Base-by-base conservation (phyloP, 768 basidiomycete species). In the Phaeotremella fagi region DNA sequence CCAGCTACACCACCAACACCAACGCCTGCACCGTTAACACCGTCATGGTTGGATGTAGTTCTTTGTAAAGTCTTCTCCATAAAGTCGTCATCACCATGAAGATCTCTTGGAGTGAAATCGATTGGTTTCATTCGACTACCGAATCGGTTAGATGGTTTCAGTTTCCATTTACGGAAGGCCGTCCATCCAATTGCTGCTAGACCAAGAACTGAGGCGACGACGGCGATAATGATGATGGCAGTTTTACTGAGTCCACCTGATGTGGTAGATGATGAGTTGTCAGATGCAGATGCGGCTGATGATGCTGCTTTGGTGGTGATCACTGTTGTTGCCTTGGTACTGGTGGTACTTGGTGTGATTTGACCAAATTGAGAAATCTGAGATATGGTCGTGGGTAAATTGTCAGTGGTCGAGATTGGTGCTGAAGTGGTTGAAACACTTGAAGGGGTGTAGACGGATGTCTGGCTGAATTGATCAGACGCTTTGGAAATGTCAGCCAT, bases 131-230 rank as follows among this genome's bases (percentile, higher is more conserved):
- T 61, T 24, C 60, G 63, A 47, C 54, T 48, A 46, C 67, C 66
- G 50, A 74, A 74, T 41, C 64, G 46, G 42, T 60, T 63, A 23
- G 55, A 64, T 16, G 72, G 72, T 22, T 54, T 46, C 27, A 74
- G 48, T 51, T 74, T 74, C 57, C 57, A 68, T 41, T 68, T 71
- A 38, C 72, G 54, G 58, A 74, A 70, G 23, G 61, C 44, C 1
- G 70, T 71, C 60, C 64, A 74, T 7, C 61, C 59, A 15, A 60
- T 56, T 14, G 57, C 63, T 1, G 57, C 63, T 0, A 61, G 51
- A 31, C 63, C 66, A 22, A 70, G 60, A 3, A 74, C 63, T n/a
- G 57, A 52, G 12, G 64, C 66, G 3, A 70, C 70, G 3, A 73
- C 72, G 41, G 63, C 61, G 45, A 71, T 70, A 12, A 55, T 65